phyloP scores from a whole-genome alignment of 2,329 filamentous ascomycete genomes.

The Alternaria brassicicola region DNA sequence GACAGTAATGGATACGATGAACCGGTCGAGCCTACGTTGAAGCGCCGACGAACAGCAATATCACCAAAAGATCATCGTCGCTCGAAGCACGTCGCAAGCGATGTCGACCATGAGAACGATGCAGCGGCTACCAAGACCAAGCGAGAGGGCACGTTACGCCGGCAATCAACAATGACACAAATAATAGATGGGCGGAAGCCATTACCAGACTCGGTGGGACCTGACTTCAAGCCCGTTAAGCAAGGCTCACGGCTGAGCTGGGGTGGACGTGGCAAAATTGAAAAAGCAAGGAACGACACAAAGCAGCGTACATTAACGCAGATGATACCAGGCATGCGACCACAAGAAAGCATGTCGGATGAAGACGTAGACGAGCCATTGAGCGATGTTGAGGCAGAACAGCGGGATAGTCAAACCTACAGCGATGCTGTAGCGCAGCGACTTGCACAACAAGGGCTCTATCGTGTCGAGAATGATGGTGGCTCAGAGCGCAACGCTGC shows the following conservation, averaged over 20 bases:
- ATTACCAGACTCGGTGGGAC: conserved; percentile 24
- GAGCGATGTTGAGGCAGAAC: conserved; percentile 24
- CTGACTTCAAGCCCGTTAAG: conserved; percentile 32
- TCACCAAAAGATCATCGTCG: conserved; percentile 6
- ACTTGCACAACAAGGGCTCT: conserved; percentile 26
- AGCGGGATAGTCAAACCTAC: conserved; percentile 17
- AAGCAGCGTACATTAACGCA: conserved; percentile 45
- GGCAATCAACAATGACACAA: conserved; percentile 48
- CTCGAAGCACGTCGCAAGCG: conserved; percentile 3
- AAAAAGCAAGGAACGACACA: conserved; percentile 19
- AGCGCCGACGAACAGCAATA: conserved; percentile 26
- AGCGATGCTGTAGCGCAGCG: conserved; percentile 22
- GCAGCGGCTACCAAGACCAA: conserved; percentile 2
- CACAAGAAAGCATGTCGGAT: conserved; percentile 24
- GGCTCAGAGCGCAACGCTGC: not conserved
- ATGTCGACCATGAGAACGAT: conserved; percentile 7
- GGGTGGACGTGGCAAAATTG: conserved; percentile 20
- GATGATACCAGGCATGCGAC: conserved; percentile 39
- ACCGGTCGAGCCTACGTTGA: conserved; percentile 9
- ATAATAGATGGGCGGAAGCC: conserved; percentile 35
- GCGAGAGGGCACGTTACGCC: conserved; percentile 20
- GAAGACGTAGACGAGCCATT: conserved; percentile 26
- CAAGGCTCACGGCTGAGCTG: conserved; percentile 28
- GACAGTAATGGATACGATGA: conserved; percentile 13
- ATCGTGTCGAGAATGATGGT: conserved; percentile 4